Evolutionary conservation across 305 asterid species (phyloP).

Genomic region (Solanum hybrid): DNA sequence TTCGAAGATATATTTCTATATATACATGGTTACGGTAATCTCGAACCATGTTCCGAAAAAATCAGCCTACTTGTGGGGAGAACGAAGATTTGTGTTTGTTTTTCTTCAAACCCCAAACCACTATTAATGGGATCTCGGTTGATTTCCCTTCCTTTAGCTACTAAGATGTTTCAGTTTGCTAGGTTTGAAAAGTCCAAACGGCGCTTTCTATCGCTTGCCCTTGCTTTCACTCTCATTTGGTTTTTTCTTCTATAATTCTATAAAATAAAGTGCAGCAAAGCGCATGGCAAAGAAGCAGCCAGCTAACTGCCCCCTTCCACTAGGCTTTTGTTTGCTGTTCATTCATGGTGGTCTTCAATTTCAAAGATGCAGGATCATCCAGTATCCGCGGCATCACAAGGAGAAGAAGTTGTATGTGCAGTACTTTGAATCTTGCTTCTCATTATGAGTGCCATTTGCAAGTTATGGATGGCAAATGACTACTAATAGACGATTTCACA

Average conservation of each 20-base stretch:
- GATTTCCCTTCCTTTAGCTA: not conserved
- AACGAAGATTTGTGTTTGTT: not conserved
- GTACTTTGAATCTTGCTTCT: not conserved
- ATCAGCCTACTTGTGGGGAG: not conserved
- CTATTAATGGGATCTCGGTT: not conserved
- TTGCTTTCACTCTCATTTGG: not conserved
- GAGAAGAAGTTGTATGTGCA: not conserved
- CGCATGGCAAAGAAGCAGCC: not conserved
- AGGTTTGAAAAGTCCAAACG: not conserved
- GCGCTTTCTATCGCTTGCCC: not conserved
- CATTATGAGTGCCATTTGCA: not conserved
- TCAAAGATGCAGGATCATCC: not conserved
- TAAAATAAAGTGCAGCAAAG: not conserved
- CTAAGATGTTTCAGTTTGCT: not conserved
- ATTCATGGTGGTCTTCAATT: not conserved
- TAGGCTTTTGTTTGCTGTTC: not conserved
- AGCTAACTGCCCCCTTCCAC: not conserved
- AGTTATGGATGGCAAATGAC: not conserved
- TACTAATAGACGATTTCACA: not conserved
- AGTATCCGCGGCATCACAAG: not conserved
- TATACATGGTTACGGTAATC: not conserved
- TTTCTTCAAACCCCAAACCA: not conserved
- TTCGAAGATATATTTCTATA: not conserved
- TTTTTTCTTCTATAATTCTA: not conserved
- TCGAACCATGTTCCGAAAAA: not conserved